phyloP scores from a whole-genome alignment of 192 early-diverging fungal species.

The Chytriomyces sp. region DNA sequence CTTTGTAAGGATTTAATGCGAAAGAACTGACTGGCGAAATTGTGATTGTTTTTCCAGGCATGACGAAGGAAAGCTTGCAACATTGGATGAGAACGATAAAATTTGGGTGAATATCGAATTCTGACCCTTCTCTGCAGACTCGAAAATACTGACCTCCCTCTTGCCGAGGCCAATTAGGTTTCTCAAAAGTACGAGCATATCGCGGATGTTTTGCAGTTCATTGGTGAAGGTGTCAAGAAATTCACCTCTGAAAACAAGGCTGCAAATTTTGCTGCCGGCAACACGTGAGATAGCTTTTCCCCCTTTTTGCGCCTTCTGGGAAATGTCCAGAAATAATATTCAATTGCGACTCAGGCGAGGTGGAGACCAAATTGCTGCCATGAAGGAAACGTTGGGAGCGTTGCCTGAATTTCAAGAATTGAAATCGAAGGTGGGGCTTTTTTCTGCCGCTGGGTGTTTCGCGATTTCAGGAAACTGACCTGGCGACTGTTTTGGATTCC shows the following conservation, averaged over 20 bases:
- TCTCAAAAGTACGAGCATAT: conserved; percentile 66
- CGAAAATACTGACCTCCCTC: neutral
- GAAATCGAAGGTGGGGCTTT: conserved; percentile 55
- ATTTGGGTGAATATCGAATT: conserved; percentile 63
- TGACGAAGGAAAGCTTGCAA: conserved; percentile 39
- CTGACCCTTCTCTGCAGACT: neutral
- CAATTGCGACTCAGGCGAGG: neutral
- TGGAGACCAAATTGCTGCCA: conserved; percentile 50
- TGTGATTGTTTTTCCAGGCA: conserved; percentile 36
- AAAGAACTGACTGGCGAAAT: neutral
- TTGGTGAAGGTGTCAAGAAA: conserved; percentile 72
- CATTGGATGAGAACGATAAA: conserved; percentile 72
- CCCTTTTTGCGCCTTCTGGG: neutral
- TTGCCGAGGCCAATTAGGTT: conserved; percentile 13
- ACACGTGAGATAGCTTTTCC: conserved; percentile 3
- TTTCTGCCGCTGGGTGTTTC: neutral
- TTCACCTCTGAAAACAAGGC: conserved; percentile 81
- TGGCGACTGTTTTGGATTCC: neutral
- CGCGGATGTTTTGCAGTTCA: conserved; percentile 71
- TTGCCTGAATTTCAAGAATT: conserved; percentile 81
- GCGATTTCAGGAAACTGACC: neutral
- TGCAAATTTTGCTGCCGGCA: conserved; percentile 45
- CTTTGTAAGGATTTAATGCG: conserved; percentile 41
- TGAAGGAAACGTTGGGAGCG: conserved; percentile 82
- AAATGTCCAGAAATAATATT: neutral